Base-by-base conservation (phyloP, 176 grass and related monocot species). In the Paspalum vaginatum region DNA sequence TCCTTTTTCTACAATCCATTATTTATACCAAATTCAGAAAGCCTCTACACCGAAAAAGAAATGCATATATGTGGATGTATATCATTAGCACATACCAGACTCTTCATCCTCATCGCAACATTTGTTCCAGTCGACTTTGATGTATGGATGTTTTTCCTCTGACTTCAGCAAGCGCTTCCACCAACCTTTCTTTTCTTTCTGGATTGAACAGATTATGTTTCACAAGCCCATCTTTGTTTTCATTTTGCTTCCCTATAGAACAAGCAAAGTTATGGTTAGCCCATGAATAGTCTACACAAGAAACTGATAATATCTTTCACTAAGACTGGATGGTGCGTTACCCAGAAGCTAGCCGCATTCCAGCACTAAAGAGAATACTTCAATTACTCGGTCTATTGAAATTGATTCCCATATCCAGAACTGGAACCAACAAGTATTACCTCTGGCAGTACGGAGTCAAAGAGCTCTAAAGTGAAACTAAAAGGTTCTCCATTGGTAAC, bases 91-190 rank as follows among this genome's bases (percentile, higher is more conserved):
- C 87, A 50, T 90, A 96, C 90, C 90, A 76, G 93, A 93, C 42
- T 93, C 90, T 70, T 98, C 96, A 88, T 98, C 96, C 84, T 98
- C 96, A 47, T 98, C 96, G 0, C 90, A 85, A 88, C 92, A 98
- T 93, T 98, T 95, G 86, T 95, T 98, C 92, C 92, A 98, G 83
- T 98, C 96, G 84, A 98, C 96, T 74, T 98, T 95, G 74, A 98
- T 95, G 78, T 98, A 89, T 64, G 96, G 90, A 88, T 87, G 88
- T 38, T 98, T 98, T 84, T 87, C 92, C 71, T 91, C 92, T 76
- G 88, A 98, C 76, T 98, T 95, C 70, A 95, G 88, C 53, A 95
- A 83, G 65, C 86, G 90, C 55, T 89, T 93, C 96, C 96, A 98
- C 96, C 96, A 98, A 25, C 71, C 91, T 72, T 88, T 93, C 86